Base-by-base conservation (phyloP, 2,329 filamentous ascomycete genomes). In the Exophiala calicioides region DNA sequence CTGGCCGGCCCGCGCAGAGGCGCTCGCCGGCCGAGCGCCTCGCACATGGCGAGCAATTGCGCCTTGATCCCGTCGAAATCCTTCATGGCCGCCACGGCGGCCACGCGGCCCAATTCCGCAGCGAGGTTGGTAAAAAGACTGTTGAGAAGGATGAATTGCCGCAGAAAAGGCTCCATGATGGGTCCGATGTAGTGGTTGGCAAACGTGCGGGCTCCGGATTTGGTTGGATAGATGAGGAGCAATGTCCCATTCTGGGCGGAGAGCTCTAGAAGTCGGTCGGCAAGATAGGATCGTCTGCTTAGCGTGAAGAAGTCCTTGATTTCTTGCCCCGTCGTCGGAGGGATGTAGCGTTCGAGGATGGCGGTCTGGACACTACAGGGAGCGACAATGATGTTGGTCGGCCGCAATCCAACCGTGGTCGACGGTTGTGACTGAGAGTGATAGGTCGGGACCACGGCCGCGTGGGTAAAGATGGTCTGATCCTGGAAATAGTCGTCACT, bases 331-430 rank as follows among this genome's bases (percentile, higher is more conserved):
- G 75, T 80, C 0, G 79, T 74, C 2, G 81, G 81, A 13, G 81
- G 81, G n/a, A 85, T 79, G 61, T 82, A 84, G 27, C 81, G 76
- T 64, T 85, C 81, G 3, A 84, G 71, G 9, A 84, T 70, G 2
- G 80, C 78, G 30, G 84, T 68, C 44, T 83, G 74, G 51, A 84
- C 78, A 38, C 76, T 80, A 13, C 73, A 74, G 0, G 80, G 81
- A 4, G 79, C 76, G 1, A 82, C 80, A 32, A 82, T 73, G 2
- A 79, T 79, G 44, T 74, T 69, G 8, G 79, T 79, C 9, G 73
- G 76, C 32, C 75, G 70, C n/a, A 65, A 53, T 30, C 62, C 42
- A n/a, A 62, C 60, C 10, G 58, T 51, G 41, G 62, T 62, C 6
- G 75, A 70, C 3, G 75, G 62, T 13, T 74, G 69, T 4, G 72